phyloP scores from a whole-genome alignment of 1,139 yeast species.

The Diutina rugosa region DNA sequence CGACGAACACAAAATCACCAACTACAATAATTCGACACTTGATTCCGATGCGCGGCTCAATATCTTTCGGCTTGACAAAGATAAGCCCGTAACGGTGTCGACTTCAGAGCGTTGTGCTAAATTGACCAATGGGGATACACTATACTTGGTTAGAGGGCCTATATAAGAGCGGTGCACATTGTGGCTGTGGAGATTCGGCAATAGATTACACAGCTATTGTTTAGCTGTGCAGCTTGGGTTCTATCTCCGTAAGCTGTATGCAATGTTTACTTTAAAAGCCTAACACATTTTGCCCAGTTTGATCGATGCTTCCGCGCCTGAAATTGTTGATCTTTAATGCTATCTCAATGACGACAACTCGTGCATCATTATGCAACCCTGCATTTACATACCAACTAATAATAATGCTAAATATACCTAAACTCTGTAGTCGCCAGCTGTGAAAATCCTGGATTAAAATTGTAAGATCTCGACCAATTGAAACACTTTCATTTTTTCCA shows the following conservation, averaged over 20 bases:
- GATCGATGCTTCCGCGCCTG: neutral
- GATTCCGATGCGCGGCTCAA: slow-evolving; percentile 29
- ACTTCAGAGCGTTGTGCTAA: slow-evolving; percentile 26
- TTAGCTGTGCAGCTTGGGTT: neutral
- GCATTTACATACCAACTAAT: neutral
- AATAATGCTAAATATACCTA: neutral
- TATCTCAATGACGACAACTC: neutral
- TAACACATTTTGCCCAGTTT: neutral
- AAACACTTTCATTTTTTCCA: too few relatives aligned
- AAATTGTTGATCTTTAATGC: neutral
- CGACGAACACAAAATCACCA: slow-evolving; percentile 36
- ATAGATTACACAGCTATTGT: neutral
- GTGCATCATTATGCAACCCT: neutral
- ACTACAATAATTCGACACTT: slow-evolving; percentile 40
- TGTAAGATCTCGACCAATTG: too few relatives aligned
- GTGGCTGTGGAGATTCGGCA: neutral
- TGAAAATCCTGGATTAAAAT: too few relatives aligned
- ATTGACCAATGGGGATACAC: slow-evolving; percentile 34
- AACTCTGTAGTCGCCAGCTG: too few relatives aligned
- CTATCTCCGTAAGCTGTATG: neutral
- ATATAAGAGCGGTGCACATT: neutral
- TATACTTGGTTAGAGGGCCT: slow-evolving; percentile 47
- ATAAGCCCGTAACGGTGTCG: slow-evolving; percentile 14
- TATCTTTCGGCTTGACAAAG: slow-evolving; percentile 25
- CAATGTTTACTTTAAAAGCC: neutral